phyloP scores from a whole-genome alignment of 805 yeast genomes.

The Cyberlindnera lachancei region DNA sequence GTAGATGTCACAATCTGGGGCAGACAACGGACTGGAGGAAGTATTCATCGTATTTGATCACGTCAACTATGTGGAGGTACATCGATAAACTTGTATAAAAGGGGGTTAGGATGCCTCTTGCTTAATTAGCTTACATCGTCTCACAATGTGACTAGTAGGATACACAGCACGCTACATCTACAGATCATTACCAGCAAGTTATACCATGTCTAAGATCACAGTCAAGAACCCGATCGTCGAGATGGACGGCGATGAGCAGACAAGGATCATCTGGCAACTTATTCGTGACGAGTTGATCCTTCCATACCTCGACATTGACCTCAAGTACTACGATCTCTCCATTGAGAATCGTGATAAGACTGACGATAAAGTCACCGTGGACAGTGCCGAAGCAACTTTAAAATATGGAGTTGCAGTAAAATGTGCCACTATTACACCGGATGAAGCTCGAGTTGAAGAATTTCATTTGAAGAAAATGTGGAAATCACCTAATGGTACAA shows the following conservation, averaged over 20 bases:
- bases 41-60: too few species aligned
- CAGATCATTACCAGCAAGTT: too few species aligned
- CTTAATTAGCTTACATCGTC: too few species aligned
- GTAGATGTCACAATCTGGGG: too few species aligned
- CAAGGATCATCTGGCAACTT: slow-evolving; percentile 90
- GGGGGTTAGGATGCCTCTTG: background rate
- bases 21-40: too few species aligned
- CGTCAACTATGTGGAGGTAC: background rate
- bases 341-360: slow-evolving; percentile 83
- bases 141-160: too few species aligned
- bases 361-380: slow-evolving; percentile 79
- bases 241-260: slow-evolving; percentile 97
- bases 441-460: slow-evolving; percentile 90
- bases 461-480: slow-evolving; percentile 92
- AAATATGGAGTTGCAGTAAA: slow-evolving; percentile 90
- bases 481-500: slow-evolving; percentile 96
- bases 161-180: too few species aligned
- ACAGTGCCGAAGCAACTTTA: slow-evolving; percentile 84
- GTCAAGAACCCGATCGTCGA: slow-evolving; percentile 90
- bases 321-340: slow-evolving; percentile 88
- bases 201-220: slow-evolving; percentile 45
- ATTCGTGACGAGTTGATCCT: slow-evolving; percentile 79
- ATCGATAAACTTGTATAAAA: background rate
- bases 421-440: slow-evolving; percentile 99
- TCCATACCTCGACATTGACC: slow-evolving; percentile 81